Evolutionary conservation across 2,329 filamentous ascomycete species (phyloP).

Genomic region (Raffaelea deltoideospora): DNA sequence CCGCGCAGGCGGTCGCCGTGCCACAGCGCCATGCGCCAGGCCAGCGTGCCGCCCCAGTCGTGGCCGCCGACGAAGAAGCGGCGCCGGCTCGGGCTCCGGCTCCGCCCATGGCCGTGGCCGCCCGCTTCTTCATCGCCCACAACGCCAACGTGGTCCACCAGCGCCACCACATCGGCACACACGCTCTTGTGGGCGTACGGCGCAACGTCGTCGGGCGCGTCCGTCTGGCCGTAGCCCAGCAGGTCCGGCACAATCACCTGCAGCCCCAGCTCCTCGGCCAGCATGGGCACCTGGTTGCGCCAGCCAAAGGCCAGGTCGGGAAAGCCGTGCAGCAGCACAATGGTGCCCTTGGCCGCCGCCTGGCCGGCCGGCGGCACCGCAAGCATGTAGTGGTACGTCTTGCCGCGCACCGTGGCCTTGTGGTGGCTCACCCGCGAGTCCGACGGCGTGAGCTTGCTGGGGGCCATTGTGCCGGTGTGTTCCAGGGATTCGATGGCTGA

Average conservation of each 20-base stretch:
- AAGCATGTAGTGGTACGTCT: slow-evolving; percentile 53
- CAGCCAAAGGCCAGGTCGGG: slow-evolving; percentile 75
- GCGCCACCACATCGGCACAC: slow-evolving; percentile 57
- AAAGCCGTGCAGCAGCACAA: slow-evolving; percentile 52
- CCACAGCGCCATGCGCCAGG: slow-evolving; percentile 61
- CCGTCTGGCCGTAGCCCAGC: slow-evolving; percentile 72
- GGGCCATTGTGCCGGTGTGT: slow-evolving; percentile 19
- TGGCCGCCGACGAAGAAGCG: slow-evolving; percentile 69
- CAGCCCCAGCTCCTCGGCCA: slow-evolving; percentile 55
- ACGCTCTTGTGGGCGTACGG: slow-evolving; percentile 60
- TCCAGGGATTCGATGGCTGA: neutral
- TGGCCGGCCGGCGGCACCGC: slow-evolving; percentile 28
- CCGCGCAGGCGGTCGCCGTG: slow-evolving; percentile 57
- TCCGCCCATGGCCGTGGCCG: neutral
- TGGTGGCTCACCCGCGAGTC: slow-evolving; percentile 53
- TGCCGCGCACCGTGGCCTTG: slow-evolving; percentile 48
- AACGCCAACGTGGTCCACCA: slow-evolving; percentile 45
- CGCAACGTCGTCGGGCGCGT: slow-evolving; percentile 43
- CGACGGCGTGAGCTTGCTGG: slow-evolving; percentile 48
- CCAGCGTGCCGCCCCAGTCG: slow-evolving; percentile 73
- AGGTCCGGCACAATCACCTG: slow-evolving; percentile 75
- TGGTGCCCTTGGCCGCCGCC: slow-evolving; percentile 13
- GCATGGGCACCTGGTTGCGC: slow-evolving; percentile 73
- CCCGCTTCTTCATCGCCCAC: slow-evolving; percentile 19
- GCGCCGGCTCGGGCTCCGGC: neutral